A percentile compares a stretch with the other conserved stretches of the same genome.
phyloP scores from a whole-genome alignment of 2,329 filamentous ascomycete genomes.

The Colletotrichum eremochloae region DNA sequence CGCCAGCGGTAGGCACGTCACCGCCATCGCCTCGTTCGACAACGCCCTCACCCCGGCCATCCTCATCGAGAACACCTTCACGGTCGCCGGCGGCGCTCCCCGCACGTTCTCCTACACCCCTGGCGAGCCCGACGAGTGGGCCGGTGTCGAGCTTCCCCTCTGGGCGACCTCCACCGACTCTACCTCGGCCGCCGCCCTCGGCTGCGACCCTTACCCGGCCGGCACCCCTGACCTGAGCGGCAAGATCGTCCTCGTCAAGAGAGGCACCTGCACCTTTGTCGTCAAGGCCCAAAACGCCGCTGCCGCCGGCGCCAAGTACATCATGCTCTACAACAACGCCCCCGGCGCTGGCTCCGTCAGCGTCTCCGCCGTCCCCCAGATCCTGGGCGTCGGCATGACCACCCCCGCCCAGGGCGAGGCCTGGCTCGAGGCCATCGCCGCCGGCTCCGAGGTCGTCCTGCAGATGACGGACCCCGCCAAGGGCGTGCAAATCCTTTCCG shows the following conservation, averaged over 20 bases:
- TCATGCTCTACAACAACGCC: constrained; percentile 73
- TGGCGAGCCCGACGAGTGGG: constrained; percentile 59
- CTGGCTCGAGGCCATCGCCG: constrained; percentile 60
- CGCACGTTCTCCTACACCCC: constrained; percentile 59
- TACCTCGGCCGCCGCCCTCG: constrained; percentile 61
- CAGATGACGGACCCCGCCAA: constrained; percentile 58
- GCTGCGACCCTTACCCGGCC: constrained; percentile 65
- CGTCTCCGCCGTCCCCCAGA: constrained; percentile 48
- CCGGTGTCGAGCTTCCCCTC: constrained; percentile 60
- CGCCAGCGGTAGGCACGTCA: constrained; percentile 61
- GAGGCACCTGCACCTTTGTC: constrained; percentile 69
- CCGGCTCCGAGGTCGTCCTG: constrained; percentile 59
- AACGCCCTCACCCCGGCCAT: constrained; percentile 59
- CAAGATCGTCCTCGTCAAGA: constrained; percentile 71
- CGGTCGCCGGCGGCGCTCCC: constrained; percentile 51
- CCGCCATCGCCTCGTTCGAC: constrained; percentile 65
- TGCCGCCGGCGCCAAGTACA: constrained; percentile 69
- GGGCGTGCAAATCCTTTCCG: constrained; percentile 52
- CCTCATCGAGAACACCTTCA: constrained; percentile 57
- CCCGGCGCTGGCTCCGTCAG: constrained; percentile 52
- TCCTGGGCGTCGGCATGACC: constrained; percentile 58
- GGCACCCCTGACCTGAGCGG: constrained; percentile 69
- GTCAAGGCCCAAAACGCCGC: constrained; percentile 67
- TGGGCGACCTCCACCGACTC: constrained; percentile 64
- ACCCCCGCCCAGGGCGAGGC: constrained; percentile 55